Percentiles rank a stretch among this genome's conserved stretches.
Conservation (phyloP, 1,284 basidiomycete genomes). For the Tremellales sp. region DNA sequence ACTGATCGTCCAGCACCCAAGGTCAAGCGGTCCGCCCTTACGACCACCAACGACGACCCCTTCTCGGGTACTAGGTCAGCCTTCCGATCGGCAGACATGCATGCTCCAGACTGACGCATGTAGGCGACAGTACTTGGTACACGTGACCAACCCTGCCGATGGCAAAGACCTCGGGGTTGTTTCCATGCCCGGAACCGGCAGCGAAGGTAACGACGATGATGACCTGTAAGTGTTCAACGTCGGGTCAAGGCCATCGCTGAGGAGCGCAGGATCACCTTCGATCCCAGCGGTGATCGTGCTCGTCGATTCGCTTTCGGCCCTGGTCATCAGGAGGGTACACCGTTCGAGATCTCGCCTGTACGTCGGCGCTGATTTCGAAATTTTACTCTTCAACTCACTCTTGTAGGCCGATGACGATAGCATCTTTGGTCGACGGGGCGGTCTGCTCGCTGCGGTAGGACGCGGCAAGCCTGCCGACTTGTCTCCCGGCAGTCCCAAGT, state of each 20-base stretch:
- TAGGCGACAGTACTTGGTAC: conserved; percentile 7
- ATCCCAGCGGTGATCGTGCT: background rate
- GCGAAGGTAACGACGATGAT: conserved; percentile 1
- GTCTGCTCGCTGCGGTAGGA: conserved; percentile 7
- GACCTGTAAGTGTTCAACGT: conserved; percentile 1
- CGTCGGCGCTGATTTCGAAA: background rate
- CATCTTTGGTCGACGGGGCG: conserved; percentile 7
- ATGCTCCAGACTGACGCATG: too few species aligned
- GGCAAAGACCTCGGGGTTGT: conserved; percentile 11
- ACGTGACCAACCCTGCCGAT: conserved; percentile 14
- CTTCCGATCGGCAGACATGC: too few species aligned
- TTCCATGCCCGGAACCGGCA: conserved; percentile 2
- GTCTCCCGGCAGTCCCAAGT: background rate
- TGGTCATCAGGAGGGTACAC: background rate
- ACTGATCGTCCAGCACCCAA: background rate
- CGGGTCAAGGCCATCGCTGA: too few species aligned
- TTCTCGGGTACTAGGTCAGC: too few species aligned
- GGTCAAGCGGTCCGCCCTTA: background rate
- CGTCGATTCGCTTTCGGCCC: background rate
- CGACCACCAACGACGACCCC: too few species aligned
- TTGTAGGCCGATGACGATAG: background rate
- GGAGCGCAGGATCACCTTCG: background rate
- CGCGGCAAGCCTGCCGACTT: background rate
- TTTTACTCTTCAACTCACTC: background rate
- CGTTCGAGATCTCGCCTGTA: background rate